phyloP scores from a whole-genome alignment of 371 early-diverging fungal genomes.

The Parasitella parasitica region DNA sequence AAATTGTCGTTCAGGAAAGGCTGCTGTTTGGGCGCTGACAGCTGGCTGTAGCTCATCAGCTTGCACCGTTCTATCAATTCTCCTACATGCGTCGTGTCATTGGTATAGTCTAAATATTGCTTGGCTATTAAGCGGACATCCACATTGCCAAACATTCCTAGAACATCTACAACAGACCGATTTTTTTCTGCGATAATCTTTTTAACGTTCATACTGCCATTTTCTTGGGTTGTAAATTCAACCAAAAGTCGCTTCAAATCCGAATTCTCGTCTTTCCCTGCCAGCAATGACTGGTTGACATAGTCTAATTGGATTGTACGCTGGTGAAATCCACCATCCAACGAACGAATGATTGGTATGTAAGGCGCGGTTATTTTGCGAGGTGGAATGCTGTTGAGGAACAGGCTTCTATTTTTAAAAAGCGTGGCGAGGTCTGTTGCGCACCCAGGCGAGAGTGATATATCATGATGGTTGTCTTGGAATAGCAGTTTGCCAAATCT shows the following conservation, averaged over 20 bases:
- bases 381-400: conserved; percentile 38
- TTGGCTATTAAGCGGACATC: conserved; percentile 39
- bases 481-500: conserved; percentile 43
- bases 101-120: conserved; percentile 5
- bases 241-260: conserved; percentile 23
- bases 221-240: conserved; percentile 28
- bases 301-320: conserved; percentile 32
- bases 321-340: conserved; percentile 20
- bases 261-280: background rate
- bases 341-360: conserved; percentile 15
- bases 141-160: conserved; percentile 25
- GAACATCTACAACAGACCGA: conserved; percentile 24
- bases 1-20: conserved; percentile 6
- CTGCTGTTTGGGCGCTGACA: conserved; percentile 21
- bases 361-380: conserved; percentile 17
- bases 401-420: conserved; percentile 21
- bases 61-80: conserved; percentile 19
- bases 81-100: background rate
- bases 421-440: background rate
- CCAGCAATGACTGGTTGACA: conserved; percentile 18
- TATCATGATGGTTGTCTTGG: conserved; percentile 9
- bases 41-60: conserved; percentile 27
- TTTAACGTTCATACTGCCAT: conserved; percentile 23
- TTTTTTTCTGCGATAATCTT: conserved; percentile 27
- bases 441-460: background rate